Conservation (phyloP, 2,329 filamentous ascomycete species). For the Beauveria rudraprayagi region DNA sequence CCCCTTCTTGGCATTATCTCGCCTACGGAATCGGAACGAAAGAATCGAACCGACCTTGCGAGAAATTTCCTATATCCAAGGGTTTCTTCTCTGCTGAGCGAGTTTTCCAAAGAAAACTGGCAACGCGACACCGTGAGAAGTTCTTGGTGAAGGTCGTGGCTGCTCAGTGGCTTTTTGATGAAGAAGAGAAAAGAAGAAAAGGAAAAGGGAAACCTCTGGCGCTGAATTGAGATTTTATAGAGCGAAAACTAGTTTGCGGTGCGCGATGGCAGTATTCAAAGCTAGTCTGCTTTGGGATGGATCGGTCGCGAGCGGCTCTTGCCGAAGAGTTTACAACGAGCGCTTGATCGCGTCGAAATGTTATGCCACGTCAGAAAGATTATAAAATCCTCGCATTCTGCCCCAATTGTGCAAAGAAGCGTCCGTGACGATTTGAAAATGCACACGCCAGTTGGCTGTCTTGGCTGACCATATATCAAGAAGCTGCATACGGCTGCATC, state of each 20-base stretch:
- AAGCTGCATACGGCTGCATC: too few relatives aligned
- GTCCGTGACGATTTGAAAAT: too few relatives aligned
- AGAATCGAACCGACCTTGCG: slow-evolving; percentile 32
- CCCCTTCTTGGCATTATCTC: slow-evolving; percentile 54
- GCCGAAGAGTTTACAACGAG: too few relatives aligned
- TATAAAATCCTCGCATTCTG: too few relatives aligned
- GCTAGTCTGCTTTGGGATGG: slow-evolving; percentile 5
- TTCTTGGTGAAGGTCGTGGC: slow-evolving; percentile 55
- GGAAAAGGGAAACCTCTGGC: slow-evolving; percentile 8
- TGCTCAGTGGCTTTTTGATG: slow-evolving; percentile 57
- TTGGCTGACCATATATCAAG: too few relatives aligned
- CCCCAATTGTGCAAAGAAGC: too few relatives aligned
- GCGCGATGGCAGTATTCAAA: slow-evolving; percentile 1
- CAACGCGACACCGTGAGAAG: slow-evolving; percentile 53
- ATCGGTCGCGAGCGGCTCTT: too few relatives aligned
- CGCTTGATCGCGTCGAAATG: too few relatives aligned
- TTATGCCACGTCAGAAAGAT: too few relatives aligned
- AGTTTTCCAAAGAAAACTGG: slow-evolving; percentile 43
- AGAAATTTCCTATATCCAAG: slow-evolving; percentile 58
- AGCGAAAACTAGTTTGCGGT: slow-evolving; percentile 2
- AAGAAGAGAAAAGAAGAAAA: slow-evolving; percentile 30
- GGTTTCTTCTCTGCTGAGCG: slow-evolving; percentile 50
- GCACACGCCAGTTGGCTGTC: too few relatives aligned
- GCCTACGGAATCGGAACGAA: slow-evolving; percentile 29
- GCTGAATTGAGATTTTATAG: neutral